phyloP scores from a whole-genome alignment of 2,329 filamentous ascomycete genomes.

The Ceratocystis ficicola region DNA sequence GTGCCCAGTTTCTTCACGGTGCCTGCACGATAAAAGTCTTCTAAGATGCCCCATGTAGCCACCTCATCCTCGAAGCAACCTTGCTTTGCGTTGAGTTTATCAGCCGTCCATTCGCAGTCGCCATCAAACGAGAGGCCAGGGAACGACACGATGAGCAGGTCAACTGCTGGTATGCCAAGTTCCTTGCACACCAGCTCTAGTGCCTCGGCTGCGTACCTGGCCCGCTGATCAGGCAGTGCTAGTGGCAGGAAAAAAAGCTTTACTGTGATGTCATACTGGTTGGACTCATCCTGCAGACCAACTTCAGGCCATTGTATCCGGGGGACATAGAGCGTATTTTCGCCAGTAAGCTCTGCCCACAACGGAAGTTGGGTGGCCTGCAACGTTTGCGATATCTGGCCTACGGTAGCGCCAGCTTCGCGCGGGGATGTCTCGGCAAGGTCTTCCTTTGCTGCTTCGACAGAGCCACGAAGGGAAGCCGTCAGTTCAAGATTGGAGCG shows the following conservation, averaged over 20 bases:
- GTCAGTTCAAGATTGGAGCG: conserved; percentile 91
- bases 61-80: conserved; percentile 55
- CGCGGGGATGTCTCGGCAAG: conserved; percentile 27
- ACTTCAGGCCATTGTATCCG: conserved; percentile 59
- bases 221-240: conserved; percentile 51
- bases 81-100: conserved; percentile 48
- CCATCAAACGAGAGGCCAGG: conserved; percentile 89
- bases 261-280: conserved; percentile 85
- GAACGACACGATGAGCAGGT: conserved; percentile 85
- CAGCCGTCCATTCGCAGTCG: conserved; percentile 69
- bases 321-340: conserved; percentile 59
- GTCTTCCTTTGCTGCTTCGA: conserved; percentile 59
- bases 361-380: conserved; percentile 29
- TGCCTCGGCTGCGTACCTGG: conserved; percentile 62
- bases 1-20: conserved; percentile 67
- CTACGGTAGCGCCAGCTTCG: neutral
- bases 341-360: conserved; percentile 56
- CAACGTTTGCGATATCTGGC: conserved; percentile 27
- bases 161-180: conserved; percentile 60
- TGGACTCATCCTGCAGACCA: conserved; percentile 65
- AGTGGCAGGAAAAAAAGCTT: conserved; percentile 87
- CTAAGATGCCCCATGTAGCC: conserved; percentile 59
- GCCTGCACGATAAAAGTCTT: conserved; percentile 58
- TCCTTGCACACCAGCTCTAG: conserved; percentile 69
- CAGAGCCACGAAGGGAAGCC: conserved; percentile 74